A percentile compares a stretch with the other conserved stretches of the same genome.
phyloP scores from a whole-genome alignment of 1,284 basidiomycete genomes.

The Trametes hirsuta region DNA sequence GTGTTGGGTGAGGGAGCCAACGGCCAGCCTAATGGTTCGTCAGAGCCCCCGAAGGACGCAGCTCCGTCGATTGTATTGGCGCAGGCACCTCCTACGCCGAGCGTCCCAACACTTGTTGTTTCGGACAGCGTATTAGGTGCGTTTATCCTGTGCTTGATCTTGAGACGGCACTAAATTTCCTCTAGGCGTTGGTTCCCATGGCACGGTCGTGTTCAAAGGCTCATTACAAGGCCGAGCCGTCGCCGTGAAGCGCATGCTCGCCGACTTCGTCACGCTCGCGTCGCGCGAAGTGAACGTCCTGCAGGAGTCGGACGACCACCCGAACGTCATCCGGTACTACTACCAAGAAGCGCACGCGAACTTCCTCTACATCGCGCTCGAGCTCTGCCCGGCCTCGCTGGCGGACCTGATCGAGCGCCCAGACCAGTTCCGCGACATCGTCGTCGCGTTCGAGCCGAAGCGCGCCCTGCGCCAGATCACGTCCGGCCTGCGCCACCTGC shows the following conservation, averaged over 20 bases:
- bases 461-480: slow-evolving; percentile 88
- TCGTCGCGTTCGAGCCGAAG: slow-evolving; percentile 81
- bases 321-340: slow-evolving; percentile 98
- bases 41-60: slow-evolving; percentile 9
- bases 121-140: slow-evolving; percentile 82
- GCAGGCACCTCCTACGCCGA: slow-evolving; percentile 33
- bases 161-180: neutral
- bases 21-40: slow-evolving; percentile 7
- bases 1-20: slow-evolving; percentile 34
- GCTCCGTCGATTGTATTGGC: slow-evolving; percentile 32
- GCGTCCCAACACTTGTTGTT: slow-evolving; percentile 55
- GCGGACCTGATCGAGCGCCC: slow-evolving; percentile 92
- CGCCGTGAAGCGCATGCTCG: slow-evolving; percentile 94
- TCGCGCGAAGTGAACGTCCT: slow-evolving; percentile 93
- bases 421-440: slow-evolving; percentile 70
- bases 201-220: slow-evolving; percentile 93
- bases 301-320: slow-evolving; percentile 97
- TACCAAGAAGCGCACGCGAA: slow-evolving; percentile 94
- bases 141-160: slow-evolving; percentile 23
- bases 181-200: slow-evolving; percentile 93
- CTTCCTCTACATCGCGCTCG: slow-evolving; percentile 97
- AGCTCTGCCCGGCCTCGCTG: slow-evolving; percentile 93
- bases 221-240: slow-evolving; percentile 95
- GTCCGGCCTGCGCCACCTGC: slow-evolving; percentile 87
- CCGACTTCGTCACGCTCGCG: slow-evolving; percentile 95